Percentiles rank a stretch among this genome's conserved stretches.
Conservation (phyloP, 495 filamentous ascomycete genomes). For the Symbiotaphrina buchneri region DNA sequence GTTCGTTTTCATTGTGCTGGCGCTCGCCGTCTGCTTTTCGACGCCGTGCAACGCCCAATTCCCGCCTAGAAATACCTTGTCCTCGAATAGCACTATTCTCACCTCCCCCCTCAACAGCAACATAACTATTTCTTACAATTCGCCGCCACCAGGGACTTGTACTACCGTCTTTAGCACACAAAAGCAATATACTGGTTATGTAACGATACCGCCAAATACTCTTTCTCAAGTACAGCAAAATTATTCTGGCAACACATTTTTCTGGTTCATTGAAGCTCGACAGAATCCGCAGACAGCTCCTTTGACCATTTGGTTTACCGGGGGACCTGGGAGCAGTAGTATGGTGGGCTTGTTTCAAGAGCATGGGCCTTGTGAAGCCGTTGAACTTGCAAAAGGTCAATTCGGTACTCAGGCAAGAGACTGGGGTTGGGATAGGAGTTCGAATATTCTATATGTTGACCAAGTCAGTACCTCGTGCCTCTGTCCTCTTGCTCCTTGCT, state of each 20-base stretch:
- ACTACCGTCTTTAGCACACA: slow-evolving; percentile 28
- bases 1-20: too few species aligned
- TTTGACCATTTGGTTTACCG: slow-evolving; percentile 48
- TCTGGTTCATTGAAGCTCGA: slow-evolving; percentile 53
- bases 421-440: slow-evolving; percentile 17
- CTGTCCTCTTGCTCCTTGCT: slow-evolving; percentile 1
- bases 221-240: slow-evolving; percentile 23
- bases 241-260: slow-evolving; percentile 53
- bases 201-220: slow-evolving; percentile 23
- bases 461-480: slow-evolving; percentile 6
- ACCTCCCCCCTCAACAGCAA: slow-evolving; percentile 29
- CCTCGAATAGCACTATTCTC: slow-evolving; percentile 22
- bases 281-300: slow-evolving; percentile 31
- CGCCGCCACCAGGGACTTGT: slow-evolving; percentile 27
- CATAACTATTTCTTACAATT: slow-evolving; percentile 37
- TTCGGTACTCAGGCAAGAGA: slow-evolving; percentile 13
- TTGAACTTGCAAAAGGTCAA: slow-evolving; percentile 12
- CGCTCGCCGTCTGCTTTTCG: too few species aligned
- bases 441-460: slow-evolving; percentile 18
- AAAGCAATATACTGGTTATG: slow-evolving; percentile 20
- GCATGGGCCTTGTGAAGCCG: slow-evolving; percentile 17
- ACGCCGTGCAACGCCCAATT: too few species aligned
- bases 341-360: slow-evolving; percentile 20
- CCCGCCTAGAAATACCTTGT: slow-evolving; percentile 1
- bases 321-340: slow-evolving; percentile 27